Conservation (phyloP, 495 filamentous ascomycete genomes). For the Chaetomium cochliodes region DNA sequence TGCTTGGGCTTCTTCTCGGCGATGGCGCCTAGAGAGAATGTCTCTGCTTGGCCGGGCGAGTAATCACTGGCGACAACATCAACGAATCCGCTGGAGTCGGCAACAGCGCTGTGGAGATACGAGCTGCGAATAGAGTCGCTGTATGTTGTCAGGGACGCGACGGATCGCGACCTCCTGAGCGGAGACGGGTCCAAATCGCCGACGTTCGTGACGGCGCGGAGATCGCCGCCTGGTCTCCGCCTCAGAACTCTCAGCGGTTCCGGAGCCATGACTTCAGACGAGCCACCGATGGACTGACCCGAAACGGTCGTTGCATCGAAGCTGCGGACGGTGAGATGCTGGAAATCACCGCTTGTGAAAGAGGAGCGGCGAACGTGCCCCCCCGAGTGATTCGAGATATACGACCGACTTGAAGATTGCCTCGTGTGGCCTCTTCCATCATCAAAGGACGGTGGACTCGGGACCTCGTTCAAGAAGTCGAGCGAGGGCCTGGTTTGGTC, state of each 20-base stretch:
- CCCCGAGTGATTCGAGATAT: constrained; percentile 41
- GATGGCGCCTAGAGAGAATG: constrained; percentile 59
- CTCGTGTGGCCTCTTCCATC: constrained; percentile 39
- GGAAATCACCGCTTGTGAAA: constrained; percentile 68
- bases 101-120: constrained; percentile 44
- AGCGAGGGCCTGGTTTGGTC: constrained; percentile 38
- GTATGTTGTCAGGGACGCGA: constrained; percentile 67
- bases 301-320: constrained; percentile 61
- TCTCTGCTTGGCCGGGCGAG: constrained; percentile 39
- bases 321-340: constrained; percentile 55
- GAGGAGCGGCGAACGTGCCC: constrained; percentile 56
- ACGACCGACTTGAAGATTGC: constrained; percentile 42
- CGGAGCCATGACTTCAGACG: constrained; percentile 42
- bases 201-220: constrained; percentile 75
- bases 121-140: constrained; percentile 68
- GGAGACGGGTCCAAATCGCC: constrained; percentile 59
- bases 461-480: constrained; percentile 30
- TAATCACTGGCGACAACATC: constrained; percentile 46
- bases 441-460: constrained; percentile 35
- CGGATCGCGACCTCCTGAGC: constrained; percentile 63
- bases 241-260: constrained; percentile 65
- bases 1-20: constrained; percentile 49
- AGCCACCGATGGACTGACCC: constrained; percentile 38
- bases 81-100: constrained; percentile 43
- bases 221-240: constrained; percentile 82